These are phyloP conservation scores for Parascedosporium putredinis DNA, from an alignment of 2,329 filamentous ascomycete species.

Conservation along the genomic window DNA sequence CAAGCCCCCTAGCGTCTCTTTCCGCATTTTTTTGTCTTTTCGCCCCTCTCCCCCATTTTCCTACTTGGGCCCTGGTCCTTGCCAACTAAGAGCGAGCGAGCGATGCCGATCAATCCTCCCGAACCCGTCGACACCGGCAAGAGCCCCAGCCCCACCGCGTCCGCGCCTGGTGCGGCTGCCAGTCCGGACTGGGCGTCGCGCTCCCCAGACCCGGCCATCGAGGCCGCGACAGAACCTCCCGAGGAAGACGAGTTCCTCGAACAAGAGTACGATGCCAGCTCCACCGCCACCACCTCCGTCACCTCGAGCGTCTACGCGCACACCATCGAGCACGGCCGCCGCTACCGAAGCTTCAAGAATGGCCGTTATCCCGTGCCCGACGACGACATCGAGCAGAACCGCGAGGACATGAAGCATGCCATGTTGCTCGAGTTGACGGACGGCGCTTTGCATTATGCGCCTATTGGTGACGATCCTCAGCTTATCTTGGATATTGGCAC, in stretches of 20 bases:
- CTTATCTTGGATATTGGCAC: conserved; percentile 39
- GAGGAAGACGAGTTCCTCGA: not conserved
- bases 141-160: too few relatives aligned
- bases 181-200: not conserved
- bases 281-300: not conserved
- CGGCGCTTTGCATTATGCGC: conserved; percentile 28
- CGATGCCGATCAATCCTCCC: not conserved
- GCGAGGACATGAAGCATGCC: conserved; percentile 34
- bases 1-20: not conserved
- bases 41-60: too few relatives aligned
- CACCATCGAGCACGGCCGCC: conserved; percentile 12
- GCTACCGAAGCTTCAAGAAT: conserved; percentile 33
- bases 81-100: too few relatives aligned
- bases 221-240: not conserved
- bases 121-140: too few relatives aligned
- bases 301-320: conserved; percentile 11
- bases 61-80: too few relatives aligned
- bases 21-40: too few relatives aligned
- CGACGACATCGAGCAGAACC: conserved; percentile 32
- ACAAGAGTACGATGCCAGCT: not conserved
- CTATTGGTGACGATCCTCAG: conserved; percentile 27
- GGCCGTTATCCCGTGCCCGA: conserved; percentile 37
- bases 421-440: conserved; percentile 33
- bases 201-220: not conserved
- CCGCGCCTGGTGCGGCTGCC: not conserved